Evolutionary conservation across 768 basidiomycete genomes (phyloP).

Genomic region (Stropharia rugosoannulata): DNA sequence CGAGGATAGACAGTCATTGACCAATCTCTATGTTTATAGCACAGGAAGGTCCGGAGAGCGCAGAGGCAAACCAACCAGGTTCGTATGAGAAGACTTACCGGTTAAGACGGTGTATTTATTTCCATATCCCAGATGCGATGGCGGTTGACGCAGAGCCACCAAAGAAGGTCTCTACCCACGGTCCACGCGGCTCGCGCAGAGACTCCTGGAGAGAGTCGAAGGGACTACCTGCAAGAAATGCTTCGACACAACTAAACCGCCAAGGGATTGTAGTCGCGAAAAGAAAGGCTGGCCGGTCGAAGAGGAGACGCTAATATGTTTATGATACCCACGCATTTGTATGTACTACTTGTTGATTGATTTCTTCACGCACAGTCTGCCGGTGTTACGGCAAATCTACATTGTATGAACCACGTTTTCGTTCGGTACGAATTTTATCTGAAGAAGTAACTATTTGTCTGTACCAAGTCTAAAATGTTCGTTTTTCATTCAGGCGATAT

Average conservation of each 20-base stretch:
- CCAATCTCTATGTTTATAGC: constrained; percentile 34
- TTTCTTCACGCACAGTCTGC: constrained; percentile 3
- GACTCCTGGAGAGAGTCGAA: constrained; percentile 85
- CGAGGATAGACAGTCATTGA: constrained; percentile 40
- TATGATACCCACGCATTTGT: constrained; percentile 15
- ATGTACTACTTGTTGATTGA: constrained; percentile 8
- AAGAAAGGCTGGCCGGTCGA: constrained; percentile 68
- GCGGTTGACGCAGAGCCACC: constrained; percentile 43
- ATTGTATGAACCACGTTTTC: background rate
- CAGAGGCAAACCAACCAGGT: constrained; percentile 32
- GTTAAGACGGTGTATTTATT: constrained; percentile 14
- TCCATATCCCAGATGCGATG: constrained; percentile 45
- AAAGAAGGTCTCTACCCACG: constrained; percentile 73
- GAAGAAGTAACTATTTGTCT: no score
- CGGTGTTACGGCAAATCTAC: background rate
- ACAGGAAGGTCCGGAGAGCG: constrained; percentile 19
- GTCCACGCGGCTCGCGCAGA: constrained; percentile 70
- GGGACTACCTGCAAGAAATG: constrained; percentile 57
- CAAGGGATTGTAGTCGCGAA: constrained; percentile 62
- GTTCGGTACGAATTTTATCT: background rate
- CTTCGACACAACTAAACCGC: constrained; percentile 58
- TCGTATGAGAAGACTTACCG: constrained; percentile 10
- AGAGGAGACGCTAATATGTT: constrained; percentile 59
- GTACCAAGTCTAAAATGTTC: background rate
- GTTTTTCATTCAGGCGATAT: constrained; percentile 2